Conservation (phyloP, 2,329 filamentous ascomycete species). For the Akanthomyces uredinophilus region DNA sequence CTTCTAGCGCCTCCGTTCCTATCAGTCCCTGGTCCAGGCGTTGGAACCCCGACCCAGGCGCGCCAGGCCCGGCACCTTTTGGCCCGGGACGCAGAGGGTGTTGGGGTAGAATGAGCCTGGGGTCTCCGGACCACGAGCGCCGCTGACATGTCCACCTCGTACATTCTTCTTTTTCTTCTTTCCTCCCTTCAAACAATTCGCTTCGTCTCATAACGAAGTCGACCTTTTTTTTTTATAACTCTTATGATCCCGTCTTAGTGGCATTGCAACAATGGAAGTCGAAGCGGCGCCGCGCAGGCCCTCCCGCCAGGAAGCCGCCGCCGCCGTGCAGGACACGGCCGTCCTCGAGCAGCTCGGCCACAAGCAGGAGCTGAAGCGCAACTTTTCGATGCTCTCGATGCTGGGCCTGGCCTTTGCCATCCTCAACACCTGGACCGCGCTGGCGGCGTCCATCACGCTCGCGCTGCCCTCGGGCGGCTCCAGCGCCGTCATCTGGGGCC, state of each 20-base stretch:
- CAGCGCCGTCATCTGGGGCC: constrained; percentile 68
- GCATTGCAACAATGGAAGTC: background rate
- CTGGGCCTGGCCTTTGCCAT: constrained; percentile 45
- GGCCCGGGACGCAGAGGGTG: background rate
- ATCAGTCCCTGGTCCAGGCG: background rate
- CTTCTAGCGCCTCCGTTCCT: constrained; percentile 3
- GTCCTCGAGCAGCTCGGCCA: constrained; percentile 29
- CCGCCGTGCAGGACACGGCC: background rate
- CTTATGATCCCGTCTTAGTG: background rate
- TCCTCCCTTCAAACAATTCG: too few species aligned
- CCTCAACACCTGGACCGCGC: constrained; percentile 46
- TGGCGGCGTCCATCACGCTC: constrained; percentile 41
- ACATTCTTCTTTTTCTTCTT: background rate
- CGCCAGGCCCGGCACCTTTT: background rate
- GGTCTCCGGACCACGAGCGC: background rate
- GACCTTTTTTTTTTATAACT: background rate
- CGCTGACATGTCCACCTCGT: background rate
- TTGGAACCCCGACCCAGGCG: background rate
- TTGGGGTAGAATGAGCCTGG: background rate
- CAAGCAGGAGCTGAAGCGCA: constrained; percentile 45
- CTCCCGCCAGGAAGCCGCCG: background rate
- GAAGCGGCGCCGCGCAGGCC: constrained; percentile 5
- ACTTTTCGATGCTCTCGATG: constrained; percentile 45
- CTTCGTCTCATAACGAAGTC: background rate
- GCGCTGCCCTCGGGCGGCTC: constrained; percentile 65